Conservation (phyloP, 495 filamentous ascomycete genomes). For the Platismatia glauca region DNA sequence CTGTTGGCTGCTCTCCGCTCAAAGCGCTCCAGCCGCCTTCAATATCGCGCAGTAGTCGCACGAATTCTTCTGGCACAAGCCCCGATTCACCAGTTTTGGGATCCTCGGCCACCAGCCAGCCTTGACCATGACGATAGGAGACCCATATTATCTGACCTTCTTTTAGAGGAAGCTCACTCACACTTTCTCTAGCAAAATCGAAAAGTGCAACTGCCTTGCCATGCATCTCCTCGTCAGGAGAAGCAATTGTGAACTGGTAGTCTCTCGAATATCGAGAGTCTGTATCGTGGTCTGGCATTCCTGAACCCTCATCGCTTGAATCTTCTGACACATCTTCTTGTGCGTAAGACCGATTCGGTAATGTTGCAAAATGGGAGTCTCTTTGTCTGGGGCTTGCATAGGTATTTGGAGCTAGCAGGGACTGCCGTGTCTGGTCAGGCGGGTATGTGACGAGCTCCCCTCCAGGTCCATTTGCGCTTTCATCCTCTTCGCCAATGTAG, state of each 20-base stretch:
- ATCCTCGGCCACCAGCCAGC: conserved; percentile 94
- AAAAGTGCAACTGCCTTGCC: conserved; percentile 93
- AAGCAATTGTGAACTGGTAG: conserved; percentile 91
- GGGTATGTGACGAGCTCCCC: conserved; percentile 79
- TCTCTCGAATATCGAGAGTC: conserved; percentile 73
- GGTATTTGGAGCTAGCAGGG: conserved; percentile 33
- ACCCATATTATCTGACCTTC: conserved; percentile 97
- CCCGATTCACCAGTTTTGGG: conserved; percentile 85
- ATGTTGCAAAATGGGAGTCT: conserved; percentile 41
- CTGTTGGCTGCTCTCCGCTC: conserved; percentile 27
- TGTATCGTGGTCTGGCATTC: conserved; percentile 43
- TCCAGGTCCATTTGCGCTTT: conserved; percentile 59
- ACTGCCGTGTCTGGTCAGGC: conserved; percentile 51
- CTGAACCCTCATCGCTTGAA: conserved; percentile 50
- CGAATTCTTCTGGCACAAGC: conserved; percentile 93
- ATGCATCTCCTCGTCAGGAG: conserved; percentile 94
- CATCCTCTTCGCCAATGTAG: conserved; percentile 60
- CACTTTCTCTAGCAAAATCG: conserved; percentile 89
- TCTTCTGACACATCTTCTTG: conserved; percentile 45
- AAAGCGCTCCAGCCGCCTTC: conserved; percentile 54
- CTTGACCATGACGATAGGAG: conserved; percentile 88
- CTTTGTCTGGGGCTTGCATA: conserved; percentile 31
- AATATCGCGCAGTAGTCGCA: conserved; percentile 84
- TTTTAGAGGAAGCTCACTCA: conserved; percentile 85
- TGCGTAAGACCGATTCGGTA: conserved; percentile 48